Evolutionary conservation across 306 rosid species (phyloP).

Genomic region (Lupinus albus): DNA sequence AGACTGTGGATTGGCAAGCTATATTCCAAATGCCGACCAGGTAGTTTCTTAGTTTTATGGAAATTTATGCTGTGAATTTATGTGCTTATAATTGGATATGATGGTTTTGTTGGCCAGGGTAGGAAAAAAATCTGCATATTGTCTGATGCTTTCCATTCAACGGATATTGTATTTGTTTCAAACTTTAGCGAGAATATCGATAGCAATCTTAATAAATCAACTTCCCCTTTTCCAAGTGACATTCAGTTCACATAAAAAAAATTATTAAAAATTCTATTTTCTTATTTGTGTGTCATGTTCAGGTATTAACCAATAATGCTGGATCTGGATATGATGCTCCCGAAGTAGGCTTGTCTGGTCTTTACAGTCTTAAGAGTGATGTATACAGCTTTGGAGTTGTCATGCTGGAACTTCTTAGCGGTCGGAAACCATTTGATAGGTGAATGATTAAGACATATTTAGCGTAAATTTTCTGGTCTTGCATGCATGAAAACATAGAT

Average conservation of each 20-base stretch:
- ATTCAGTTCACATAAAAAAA: constrained; percentile 1
- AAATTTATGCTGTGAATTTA: constrained; percentile 6
- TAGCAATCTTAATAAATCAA: constrained; percentile 14
- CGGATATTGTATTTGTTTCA: background rate
- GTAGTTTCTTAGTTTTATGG: constrained; percentile 45
- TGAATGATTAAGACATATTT: constrained; percentile 37
- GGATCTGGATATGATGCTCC: constrained; percentile 90
- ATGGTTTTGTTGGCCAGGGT: background rate
- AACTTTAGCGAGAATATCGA: background rate
- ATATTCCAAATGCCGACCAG: constrained; percentile 70
- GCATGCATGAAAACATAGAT: constrained; percentile 17
- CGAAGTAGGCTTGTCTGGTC: constrained; percentile 81
- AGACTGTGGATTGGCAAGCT: constrained; percentile 77
- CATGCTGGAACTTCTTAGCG: constrained; percentile 95
- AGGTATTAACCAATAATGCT: constrained; percentile 67
- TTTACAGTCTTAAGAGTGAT: constrained; percentile 80
- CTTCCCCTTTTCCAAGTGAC: background rate
- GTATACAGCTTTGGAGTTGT: constrained; percentile 92
- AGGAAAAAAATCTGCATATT: constrained; percentile 28
- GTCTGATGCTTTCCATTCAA: constrained; percentile 10
- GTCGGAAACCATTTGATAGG: constrained; percentile 96
- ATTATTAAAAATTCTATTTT: constrained; percentile 39
- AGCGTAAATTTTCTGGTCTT: background rate
- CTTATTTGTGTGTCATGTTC: constrained; percentile 41
- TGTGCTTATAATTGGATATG: constrained; percentile 7